These are phyloP conservation scores for Zygoascus sp. DNA, from an alignment of 1,139 yeast genomes.

Conservation along the genomic window DNA sequence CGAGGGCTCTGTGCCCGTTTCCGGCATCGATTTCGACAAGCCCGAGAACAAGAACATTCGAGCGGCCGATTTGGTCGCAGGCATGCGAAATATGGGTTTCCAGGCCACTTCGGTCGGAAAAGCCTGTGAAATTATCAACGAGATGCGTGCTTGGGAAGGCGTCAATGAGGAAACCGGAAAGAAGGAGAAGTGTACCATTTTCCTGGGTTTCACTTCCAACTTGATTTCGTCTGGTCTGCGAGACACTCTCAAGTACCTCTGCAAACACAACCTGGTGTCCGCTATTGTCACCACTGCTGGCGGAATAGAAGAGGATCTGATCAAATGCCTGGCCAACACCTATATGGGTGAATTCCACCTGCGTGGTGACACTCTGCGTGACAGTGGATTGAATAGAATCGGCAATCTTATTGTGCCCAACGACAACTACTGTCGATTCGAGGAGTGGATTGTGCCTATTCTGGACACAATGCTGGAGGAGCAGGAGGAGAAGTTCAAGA, in stretches of 20 bases:
- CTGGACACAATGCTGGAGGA: conserved; percentile 83
- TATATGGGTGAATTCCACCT: conserved; percentile 85
- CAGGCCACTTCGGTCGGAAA: conserved; percentile 83
- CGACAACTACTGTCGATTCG: conserved; percentile 94
- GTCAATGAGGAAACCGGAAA: conserved; percentile 68
- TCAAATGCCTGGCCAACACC: conserved; percentile 94
- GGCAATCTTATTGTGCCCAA: conserved; percentile 96
- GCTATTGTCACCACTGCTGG: conserved; percentile 97
- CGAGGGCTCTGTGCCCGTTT: conserved; percentile 66
- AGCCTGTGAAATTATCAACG: conserved; percentile 87
- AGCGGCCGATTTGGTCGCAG: conserved; percentile 69
- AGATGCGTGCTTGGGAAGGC: conserved; percentile 93
- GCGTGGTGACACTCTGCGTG: conserved; percentile 77
- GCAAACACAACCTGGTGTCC: conserved; percentile 88
- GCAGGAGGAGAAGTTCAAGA: conserved; percentile 64
- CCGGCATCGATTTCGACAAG: conserved; percentile 83
- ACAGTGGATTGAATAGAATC: conserved; percentile 94
- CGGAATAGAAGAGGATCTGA: conserved; percentile 95
- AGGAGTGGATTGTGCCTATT: conserved; percentile 97
- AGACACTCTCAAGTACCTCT: conserved; percentile 82
- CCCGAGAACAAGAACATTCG: conserved; percentile 59
- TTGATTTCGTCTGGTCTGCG: conserved; percentile 91
- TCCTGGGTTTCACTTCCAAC: conserved; percentile 96
- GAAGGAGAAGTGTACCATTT: conserved; percentile 77
- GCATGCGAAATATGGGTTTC: conserved; percentile 97